Conservation (phyloP, 768 basidiomycete species). For the Myochromella boudieri region DNA sequence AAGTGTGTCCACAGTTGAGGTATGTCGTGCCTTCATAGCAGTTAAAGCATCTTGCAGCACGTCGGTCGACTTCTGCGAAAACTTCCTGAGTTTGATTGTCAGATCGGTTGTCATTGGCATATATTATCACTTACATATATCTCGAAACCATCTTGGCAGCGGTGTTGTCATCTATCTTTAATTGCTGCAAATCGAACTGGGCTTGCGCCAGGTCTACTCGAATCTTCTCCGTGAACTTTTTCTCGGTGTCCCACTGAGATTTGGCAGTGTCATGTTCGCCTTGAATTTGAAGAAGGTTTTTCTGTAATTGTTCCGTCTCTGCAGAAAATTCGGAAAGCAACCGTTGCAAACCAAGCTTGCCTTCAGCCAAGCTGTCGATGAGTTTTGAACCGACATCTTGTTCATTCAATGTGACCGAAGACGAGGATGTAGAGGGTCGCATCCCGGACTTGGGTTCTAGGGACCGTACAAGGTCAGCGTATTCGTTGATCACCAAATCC, state of each 20-base stretch:
- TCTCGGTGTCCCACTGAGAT: constrained; percentile 46
- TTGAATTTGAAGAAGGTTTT: constrained; percentile 40
- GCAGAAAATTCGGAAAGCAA: constrained; percentile 49
- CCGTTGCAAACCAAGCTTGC: constrained; percentile 46
- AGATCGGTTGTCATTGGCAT: background rate
- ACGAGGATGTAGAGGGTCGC: constrained; percentile 5
- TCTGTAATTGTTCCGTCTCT: constrained; percentile 46
- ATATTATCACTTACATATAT: constrained; percentile 64
- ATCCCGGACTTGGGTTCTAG: constrained; percentile 47
- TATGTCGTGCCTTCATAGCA: constrained; percentile 59
- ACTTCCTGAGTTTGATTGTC: constrained; percentile 54
- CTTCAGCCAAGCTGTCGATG: constrained; percentile 42
- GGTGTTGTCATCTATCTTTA: constrained; percentile 64
- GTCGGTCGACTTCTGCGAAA: constrained; percentile 75
- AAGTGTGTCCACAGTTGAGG: constrained; percentile 58
- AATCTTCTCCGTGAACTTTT: constrained; percentile 38
- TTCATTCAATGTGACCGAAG: background rate
- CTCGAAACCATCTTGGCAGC: constrained; percentile 83
- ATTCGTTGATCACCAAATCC: constrained; percentile 68
- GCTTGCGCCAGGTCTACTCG: constrained; percentile 44
- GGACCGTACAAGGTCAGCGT: constrained; percentile 70
- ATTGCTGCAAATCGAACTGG: constrained; percentile 52
- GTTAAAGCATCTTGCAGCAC: constrained; percentile 60
- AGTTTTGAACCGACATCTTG: constrained; percentile 12
- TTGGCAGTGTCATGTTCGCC: constrained; percentile 42